A percentile compares a stretch with the other conserved stretches of the same genome.
phyloP scores from a whole-genome alignment of 164 flowering plant genomes.

The Paratinospora sagittata region DNA sequence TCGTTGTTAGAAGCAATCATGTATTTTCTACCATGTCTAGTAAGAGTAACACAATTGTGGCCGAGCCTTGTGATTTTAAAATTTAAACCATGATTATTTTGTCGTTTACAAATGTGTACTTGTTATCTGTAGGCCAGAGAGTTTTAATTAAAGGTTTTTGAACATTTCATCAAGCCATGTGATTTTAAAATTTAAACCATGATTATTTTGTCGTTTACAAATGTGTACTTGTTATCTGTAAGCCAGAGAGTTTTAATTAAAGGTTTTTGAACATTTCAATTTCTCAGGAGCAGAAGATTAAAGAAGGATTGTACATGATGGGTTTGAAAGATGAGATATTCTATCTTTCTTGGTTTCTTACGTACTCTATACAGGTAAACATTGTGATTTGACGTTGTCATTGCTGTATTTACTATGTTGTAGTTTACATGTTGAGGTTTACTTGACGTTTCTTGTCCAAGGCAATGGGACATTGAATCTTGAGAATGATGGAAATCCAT shows the following conservation, averaged over 20 bases:
- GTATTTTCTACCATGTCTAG: neutral
- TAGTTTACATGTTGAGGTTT: neutral
- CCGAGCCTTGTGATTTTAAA: neutral
- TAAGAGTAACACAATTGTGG: neutral
- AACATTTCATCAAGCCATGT: neutral
- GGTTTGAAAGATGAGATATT: conserved; percentile 86
- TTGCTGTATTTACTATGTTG: conserved; percentile 2
- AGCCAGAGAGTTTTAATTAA: neutral
- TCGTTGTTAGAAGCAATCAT: neutral
- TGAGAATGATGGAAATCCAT: neutral
- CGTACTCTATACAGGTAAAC: conserved; percentile 74
- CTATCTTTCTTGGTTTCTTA: conserved; percentile 89
- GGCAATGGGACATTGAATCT: neutral
- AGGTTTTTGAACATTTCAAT: neutral
- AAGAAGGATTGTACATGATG: conserved; percentile 97
- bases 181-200: conserved; percentile 1
- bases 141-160: neutral
- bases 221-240: neutral
- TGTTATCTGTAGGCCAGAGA: neutral
- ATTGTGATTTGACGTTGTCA: conserved; percentile 1
- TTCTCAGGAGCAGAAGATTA: conserved; percentile 87
- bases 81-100: neutral
- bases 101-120: neutral
- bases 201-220: neutral
- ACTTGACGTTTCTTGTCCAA: neutral